Evolutionary conservation across 2,329 filamentous ascomycete genomes (phyloP), one percentile per base, ranked within the genome.

Genomic region (Botrytis byssoidea): DNA sequence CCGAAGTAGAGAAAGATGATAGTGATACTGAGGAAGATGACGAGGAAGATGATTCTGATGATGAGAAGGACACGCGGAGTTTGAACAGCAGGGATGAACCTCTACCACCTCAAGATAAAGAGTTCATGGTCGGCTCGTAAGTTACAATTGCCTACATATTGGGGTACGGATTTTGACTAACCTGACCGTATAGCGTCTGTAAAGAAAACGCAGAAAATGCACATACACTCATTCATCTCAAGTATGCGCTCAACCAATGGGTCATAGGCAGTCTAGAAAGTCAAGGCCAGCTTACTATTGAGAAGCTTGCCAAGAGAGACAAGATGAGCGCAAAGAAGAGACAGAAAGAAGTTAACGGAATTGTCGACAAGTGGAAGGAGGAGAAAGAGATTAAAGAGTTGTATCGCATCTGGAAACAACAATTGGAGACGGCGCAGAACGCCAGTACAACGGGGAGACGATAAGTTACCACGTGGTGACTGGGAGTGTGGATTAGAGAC

Each of bases 181-280:
- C 55, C 73, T 59, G 66, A 10, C 35, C 22, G 64, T 40, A 12
- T 32, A 79, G 79, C 25, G 85, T 86, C 74, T 92, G 90, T 83
- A 88, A 86, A 78, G 82, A 83, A 46, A 91, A 91, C 76, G 92
- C 93, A 0, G 85, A 89, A 76, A 90, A 90, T 57, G 91, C 92
- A 0, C 93, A 95, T 79, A 87, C 86, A 1, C 85, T 95, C 5
- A 86, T 89, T 7, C 93, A 96, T 82, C 95, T 93, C 93, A 91
- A 91, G 73, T 88, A 88, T 74, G 88, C 90, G 64, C 88, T 95
- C n/a, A 91, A 92, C 79, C 86, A 91, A 76, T 92, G 88, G 87
- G 90, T 95, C 0, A 85, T 91, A 37, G 85, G 87, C 42, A 88
- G 88, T 71, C 87, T 96, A 0, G 82, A 85, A 37, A 81, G 81